These are phyloP conservation scores for Handroanthus guayacan DNA, from an alignment of 257 asterid genomes.

Conservation along the genomic window DNA sequence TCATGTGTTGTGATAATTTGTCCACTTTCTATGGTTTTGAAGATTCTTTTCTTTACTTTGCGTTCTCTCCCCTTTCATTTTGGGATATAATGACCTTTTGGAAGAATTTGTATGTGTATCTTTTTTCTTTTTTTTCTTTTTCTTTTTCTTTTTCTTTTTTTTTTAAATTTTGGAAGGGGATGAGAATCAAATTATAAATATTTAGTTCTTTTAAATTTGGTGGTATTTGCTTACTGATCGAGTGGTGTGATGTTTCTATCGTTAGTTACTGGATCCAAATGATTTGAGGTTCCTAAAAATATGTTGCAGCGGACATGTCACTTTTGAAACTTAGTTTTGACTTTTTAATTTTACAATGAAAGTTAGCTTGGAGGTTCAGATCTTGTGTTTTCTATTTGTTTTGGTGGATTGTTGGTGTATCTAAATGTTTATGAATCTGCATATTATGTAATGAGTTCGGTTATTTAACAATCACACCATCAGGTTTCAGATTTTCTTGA, in stretches of 20 bases:
- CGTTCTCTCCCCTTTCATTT: neutral
- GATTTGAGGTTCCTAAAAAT: slow-evolving; percentile 2
- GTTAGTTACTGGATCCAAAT: slow-evolving; percentile 34
- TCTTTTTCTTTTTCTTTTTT: neutral
- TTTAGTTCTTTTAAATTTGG: neutral
- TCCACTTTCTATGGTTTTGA: neutral
- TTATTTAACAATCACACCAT: neutral
- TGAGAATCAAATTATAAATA: neutral
- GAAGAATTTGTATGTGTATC: neutral
- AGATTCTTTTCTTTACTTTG: too few relatives aligned
- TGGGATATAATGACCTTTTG: neutral
- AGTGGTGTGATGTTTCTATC: neutral
- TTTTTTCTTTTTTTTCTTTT: neutral
- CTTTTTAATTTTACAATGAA: slow-evolving; percentile 23
- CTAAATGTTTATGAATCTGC: neutral
- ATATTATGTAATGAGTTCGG: slow-evolving; percentile 4
- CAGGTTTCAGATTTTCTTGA: neutral
- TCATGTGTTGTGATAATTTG: neutral
- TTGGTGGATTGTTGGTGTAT: neutral
- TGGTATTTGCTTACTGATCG: neutral
- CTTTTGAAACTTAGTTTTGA: slow-evolving; percentile 24
- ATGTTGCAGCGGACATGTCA: neutral
- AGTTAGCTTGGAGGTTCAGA: neutral
- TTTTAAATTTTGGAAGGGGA: neutral
- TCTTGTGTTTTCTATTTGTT: slow-evolving; percentile 16